Evolutionary conservation across 2,329 filamentous ascomycete genomes (phyloP).

Genomic region (Aplosporella prunicola): DNA sequence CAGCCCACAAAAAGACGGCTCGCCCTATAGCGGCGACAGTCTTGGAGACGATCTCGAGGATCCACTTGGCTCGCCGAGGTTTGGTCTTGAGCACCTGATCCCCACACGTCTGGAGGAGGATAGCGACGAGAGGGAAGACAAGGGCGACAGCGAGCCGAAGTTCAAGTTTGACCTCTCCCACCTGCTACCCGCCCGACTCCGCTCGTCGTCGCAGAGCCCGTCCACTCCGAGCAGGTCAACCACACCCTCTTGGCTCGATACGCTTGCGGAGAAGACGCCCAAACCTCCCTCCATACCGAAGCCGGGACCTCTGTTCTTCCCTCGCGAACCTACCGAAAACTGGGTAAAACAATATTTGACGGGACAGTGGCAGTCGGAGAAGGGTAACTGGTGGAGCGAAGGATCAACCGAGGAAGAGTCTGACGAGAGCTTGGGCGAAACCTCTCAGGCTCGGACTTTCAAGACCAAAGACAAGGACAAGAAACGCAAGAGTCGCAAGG

Average conservation of each 20-base stretch:
- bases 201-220: slow-evolving; percentile 2
- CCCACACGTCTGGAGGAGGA: slow-evolving; percentile 22
- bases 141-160: slow-evolving; percentile 25
- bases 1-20: too few relatives aligned
- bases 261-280: slow-evolving; percentile 5
- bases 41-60: slow-evolving; percentile 13
- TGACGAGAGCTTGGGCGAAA: slow-evolving; percentile 15
- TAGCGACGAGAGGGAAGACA: slow-evolving; percentile 33
- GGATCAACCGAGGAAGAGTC: slow-evolving; percentile 57
- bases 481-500: slow-evolving; percentile 15
- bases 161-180: slow-evolving; percentile 31
- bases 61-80: slow-evolving; percentile 18
- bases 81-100: slow-evolving; percentile 30
- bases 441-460: background rate
- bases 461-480: slow-evolving; percentile 11
- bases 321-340: slow-evolving; percentile 58
- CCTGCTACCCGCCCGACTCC: slow-evolving; percentile 21
- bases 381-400: slow-evolving; percentile 78
- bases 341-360: slow-evolving; percentile 81
- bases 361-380: slow-evolving; percentile 58
- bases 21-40: slow-evolving; percentile 19
- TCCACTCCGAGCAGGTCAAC: slow-evolving; percentile 12
- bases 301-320: slow-evolving; percentile 16
- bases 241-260: slow-evolving; percentile 10
- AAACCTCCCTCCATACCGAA: background rate